These are phyloP conservation scores for Zymoseptoria brevis DNA, from an alignment of 2,329 filamentous ascomycete species.

Conservation along the genomic window DNA sequence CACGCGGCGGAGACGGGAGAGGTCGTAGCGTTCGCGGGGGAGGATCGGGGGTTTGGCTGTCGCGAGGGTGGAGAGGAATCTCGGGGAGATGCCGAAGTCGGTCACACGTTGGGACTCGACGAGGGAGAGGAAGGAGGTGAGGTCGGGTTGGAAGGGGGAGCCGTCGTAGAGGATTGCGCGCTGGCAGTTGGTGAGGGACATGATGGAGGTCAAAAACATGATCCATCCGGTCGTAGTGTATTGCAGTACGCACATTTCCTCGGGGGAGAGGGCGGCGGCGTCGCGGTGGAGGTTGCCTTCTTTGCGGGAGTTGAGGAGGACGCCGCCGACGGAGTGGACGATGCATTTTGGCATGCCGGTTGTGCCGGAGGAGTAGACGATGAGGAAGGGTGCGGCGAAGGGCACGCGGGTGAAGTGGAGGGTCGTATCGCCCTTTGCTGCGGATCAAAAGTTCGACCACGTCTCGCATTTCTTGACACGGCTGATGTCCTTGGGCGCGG, in stretches of 20 bases:
- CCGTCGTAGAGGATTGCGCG: constrained; percentile 71
- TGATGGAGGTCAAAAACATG: constrained; percentile 65
- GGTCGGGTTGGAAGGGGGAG: constrained; percentile 66
- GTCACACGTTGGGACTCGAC: constrained; percentile 59
- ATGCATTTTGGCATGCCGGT: constrained; percentile 82
- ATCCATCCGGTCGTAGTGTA: constrained; percentile 73
- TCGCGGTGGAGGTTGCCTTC: constrained; percentile 52
- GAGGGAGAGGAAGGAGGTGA: constrained; percentile 55
- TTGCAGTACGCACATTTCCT: constrained; percentile 42
- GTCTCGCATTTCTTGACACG: constrained; percentile 43
- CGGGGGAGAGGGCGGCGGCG: constrained; percentile 27
- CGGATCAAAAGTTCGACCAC: constrained; percentile 35
- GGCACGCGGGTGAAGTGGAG: constrained; percentile 52
- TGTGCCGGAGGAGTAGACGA: constrained; percentile 67
- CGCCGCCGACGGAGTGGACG: constrained; percentile 64
- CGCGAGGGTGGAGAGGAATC: constrained; percentile 67
- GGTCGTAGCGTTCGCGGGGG: constrained; percentile 55
- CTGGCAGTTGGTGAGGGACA: constrained; percentile 52
- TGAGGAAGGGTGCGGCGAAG: constrained; percentile 68
- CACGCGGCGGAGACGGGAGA: constrained; percentile 55
- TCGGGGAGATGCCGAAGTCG: constrained; percentile 65
- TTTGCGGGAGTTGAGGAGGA: constrained; percentile 52
- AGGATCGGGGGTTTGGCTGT: constrained; percentile 49
- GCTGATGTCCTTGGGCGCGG: constrained; percentile 50
- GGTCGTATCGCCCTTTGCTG: constrained; percentile 31